Base-by-base conservation (phyloP, 2,329 filamentous ascomycete genomes). In the Pestalotiopsis sp. region DNA sequence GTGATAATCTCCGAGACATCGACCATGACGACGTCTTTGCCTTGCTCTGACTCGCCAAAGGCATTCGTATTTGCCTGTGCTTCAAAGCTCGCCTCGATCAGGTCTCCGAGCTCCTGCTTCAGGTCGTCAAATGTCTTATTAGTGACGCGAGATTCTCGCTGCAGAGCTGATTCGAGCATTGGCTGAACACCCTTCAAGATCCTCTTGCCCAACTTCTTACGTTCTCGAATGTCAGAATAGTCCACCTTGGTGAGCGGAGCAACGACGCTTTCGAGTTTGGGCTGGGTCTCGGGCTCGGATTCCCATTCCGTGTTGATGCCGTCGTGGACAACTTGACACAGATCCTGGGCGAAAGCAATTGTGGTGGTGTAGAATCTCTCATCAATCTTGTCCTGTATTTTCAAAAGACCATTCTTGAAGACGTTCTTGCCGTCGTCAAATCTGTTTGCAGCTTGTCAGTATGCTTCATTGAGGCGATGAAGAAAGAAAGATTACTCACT, bases 171-270 rank as follows among this genome's bases (percentile, higher is more conserved):
- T 78, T 97, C 92, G 3, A 97, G 84, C 59, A 90, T 86, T 14
- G 92, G 90, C 77, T 97, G 93, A 39, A 97, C 87, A 1, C 91
- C 89, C 78, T 94, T 97, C 72, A 97, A 87, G 70, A 98, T 97
- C 31, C 94, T 90, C 80, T 97, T 97, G 27, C 93, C 94, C n/a
- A 97, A 83, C 73, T 92, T 92, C 75, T 93, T 92, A 70, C 92
- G 90, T 73, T 97, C 93, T 68, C 93, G 92, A 69, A 94, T 89
- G 74, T 97, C 94, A 69, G 81, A 83, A 79, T 82, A 90, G 75
- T 78, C 85, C 75, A 80, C 83, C 79, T 83, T 90, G 71, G 71
- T 82, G 73, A 74, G 84, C 71, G 76, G 92, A 78, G 65, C 85
- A 83, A 78, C 87, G 73, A 75, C 80, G 5, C 75, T 70, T 41